Evolutionary conservation across 83 land plant genomes (phyloP), one percentile per base, ranked within the genome.

Genomic region (Thuja plicata): DNA sequence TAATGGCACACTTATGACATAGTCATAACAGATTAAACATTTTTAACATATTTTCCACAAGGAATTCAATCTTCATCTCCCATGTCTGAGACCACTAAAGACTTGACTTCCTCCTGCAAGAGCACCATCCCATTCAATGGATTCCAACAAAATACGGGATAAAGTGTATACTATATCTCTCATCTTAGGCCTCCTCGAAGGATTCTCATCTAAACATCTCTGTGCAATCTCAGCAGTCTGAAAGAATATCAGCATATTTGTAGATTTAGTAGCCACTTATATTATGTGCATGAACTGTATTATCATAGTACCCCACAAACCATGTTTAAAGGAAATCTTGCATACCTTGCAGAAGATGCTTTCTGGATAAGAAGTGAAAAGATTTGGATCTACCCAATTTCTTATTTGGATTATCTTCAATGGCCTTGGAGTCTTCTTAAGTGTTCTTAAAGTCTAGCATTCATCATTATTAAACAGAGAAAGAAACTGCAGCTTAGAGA

Each of bases 161-260:
- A 76, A 76, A 76, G 0, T 76, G 38, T 32, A 76, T 12, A 76
- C 79, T 15, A 76, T 15, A 12, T 76, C 79, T 76, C 79, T 76
- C 38, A 35, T 12, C 1, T 76, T 76, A 12, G 79, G 79, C 79
- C 79, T 76, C 16, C 1, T 76, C 4, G 10, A 34, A 10, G 79
- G 79, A 76, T 76, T 35, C 3, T 76, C 79, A 32, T 76, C 79
- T 35, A 76, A 76, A 76, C 79, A 76, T 76, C 40, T 76, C 79
- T 76, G 79, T 76, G 79, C 79, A 76, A 76, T 30, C 79, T 76
- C 79, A 76, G 79, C 79, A 34, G 79, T 76, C 79, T 76, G 79
- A 12, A 34, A 76, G 2, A 32, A 32, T 76, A 13, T 15, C 73
- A 66, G 10, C 73, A 66, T 66, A 66, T 11, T 21, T 62, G 24